These are phyloP conservation scores for Lanmaoa pseudosensibilis DNA, from an alignment of 768 basidiomycete genomes.

Conservation along the genomic window DNA sequence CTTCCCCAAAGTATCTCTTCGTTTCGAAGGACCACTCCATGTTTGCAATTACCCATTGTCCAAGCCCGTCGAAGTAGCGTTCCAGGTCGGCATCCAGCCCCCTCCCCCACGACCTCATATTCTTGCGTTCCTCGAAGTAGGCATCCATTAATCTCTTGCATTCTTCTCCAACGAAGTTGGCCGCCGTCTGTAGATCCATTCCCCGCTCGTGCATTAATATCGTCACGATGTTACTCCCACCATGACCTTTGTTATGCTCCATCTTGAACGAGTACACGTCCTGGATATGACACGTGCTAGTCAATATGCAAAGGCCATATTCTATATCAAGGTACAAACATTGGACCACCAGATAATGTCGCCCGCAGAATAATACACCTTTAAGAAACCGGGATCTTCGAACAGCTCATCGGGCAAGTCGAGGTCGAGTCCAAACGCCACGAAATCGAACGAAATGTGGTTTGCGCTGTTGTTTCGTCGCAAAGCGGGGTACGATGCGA, in stretches of 20 bases:
- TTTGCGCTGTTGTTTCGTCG: constrained; percentile 72
- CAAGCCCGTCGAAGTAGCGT: constrained; percentile 54
- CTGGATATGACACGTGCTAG: constrained; percentile 35
- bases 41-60: constrained; percentile 63
- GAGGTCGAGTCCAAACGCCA: constrained; percentile 59
- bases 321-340: constrained; percentile 39
- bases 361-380: constrained; percentile 56
- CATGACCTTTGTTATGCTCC: constrained; percentile 66
- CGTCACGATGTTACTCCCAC: constrained; percentile 67
- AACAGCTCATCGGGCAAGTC: constrained; percentile 65
- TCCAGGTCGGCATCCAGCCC: constrained; percentile 51
- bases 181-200: constrained; percentile 57
- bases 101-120: constrained; percentile 49
- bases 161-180: constrained; percentile 54
- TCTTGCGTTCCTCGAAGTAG: constrained; percentile 46
- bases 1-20: constrained; percentile 63
- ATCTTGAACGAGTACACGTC: constrained; percentile 74
- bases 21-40: constrained; percentile 72
- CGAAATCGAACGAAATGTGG: constrained; percentile 59
- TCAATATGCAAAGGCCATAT: not conserved
- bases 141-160: constrained; percentile 50
- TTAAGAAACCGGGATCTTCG: constrained; percentile 52
- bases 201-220: constrained; percentile 60
- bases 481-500: constrained; percentile 53
- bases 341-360: constrained; percentile 74